Evolutionary conservation across 1,284 basidiomycete species (phyloP).

Genomic region (Amylostereum areolatum): DNA sequence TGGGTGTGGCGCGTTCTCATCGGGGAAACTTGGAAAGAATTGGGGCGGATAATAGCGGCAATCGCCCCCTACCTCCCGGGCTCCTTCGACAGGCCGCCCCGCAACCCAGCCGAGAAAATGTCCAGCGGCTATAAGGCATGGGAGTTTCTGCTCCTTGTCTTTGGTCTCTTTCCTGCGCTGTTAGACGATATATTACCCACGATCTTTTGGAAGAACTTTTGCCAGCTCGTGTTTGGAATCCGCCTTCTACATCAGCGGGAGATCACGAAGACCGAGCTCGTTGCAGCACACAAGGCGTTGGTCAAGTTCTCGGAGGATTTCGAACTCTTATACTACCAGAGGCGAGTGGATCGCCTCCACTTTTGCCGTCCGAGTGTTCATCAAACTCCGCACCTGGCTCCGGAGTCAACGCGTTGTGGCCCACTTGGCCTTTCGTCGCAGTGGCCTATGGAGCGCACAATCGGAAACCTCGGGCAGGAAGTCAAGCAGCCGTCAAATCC

Average conservation of each 20-base stretch:
- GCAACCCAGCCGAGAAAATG: conserved; percentile 29
- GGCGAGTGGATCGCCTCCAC: neutral
- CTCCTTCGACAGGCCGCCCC: conserved; percentile 26
- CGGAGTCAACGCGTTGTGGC: too few species aligned
- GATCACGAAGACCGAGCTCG: conserved; percentile 7
- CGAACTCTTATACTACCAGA: conserved; percentile 11
- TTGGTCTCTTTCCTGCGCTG: conserved; percentile 7
- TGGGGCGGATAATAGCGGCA: conserved; percentile 22
- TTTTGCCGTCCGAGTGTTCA: neutral
- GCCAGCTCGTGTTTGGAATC: conserved; percentile 13
- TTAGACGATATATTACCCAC: conserved; percentile 9
- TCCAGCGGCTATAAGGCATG: conserved; percentile 29
- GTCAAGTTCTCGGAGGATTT: conserved; percentile 6
- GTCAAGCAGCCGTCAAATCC: conserved; percentile 18
- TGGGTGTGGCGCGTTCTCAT: conserved; percentile 30
- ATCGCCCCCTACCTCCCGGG: conserved; percentile 24
- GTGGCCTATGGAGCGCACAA: conserved; percentile 19
- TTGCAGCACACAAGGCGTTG: conserved; percentile 3
- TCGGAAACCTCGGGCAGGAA: conserved; percentile 19
- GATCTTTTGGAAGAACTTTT: conserved; percentile 14
- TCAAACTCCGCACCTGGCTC: neutral
- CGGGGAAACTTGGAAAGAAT: conserved; percentile 20
- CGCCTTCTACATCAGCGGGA: conserved; percentile 11
- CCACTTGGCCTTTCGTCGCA: too few species aligned
- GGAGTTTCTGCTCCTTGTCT: conserved; percentile 10